A percentile compares a stretch with the other conserved stretches of the same genome.
phyloP scores from a whole-genome alignment of 2,329 filamentous ascomycete species.

The Aureobasidium sp. region DNA sequence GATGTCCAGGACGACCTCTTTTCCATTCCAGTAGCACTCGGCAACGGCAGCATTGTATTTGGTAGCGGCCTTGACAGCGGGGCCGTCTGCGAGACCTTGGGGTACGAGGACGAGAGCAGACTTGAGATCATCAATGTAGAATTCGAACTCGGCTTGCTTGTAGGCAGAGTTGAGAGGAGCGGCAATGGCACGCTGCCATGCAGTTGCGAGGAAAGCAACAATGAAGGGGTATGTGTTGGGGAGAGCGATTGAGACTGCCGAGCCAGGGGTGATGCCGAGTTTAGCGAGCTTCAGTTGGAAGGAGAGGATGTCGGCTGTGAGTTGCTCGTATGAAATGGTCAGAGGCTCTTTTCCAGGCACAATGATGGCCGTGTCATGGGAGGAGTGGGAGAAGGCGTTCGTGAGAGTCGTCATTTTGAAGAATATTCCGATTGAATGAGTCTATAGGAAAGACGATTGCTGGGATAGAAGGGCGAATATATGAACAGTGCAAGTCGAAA shows the following conservation, averaged over 20 bases:
- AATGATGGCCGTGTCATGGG: conserved; percentile 71
- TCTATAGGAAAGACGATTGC: background rate
- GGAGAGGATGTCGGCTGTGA: conserved; percentile 69
- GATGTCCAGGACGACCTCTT: conserved; percentile 78
- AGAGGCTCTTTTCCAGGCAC: conserved; percentile 74
- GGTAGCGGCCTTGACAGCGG: conserved; percentile 79
- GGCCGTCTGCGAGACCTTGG: conserved; percentile 70
- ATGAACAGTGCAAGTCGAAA: background rate
- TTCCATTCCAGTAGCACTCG: conserved; percentile 83
- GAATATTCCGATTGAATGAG: background rate
- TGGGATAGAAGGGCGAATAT: background rate
- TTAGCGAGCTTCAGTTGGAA: conserved; percentile 84
- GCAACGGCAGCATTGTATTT: conserved; percentile 88
- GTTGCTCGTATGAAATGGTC: conserved; percentile 72
- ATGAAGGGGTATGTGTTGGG: conserved; percentile 92
- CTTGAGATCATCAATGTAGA: conserved; percentile 90
- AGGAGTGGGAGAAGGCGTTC: conserved; percentile 60
- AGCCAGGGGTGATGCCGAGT: conserved; percentile 73
- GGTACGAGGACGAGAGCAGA: conserved; percentile 83
- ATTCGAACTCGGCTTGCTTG: conserved; percentile 92
- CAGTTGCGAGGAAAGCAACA: conserved; percentile 82
- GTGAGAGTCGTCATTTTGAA: conserved; percentile 61
- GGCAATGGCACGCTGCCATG: conserved; percentile 86
- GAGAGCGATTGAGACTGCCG: conserved; percentile 84
- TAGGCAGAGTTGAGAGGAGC: conserved; percentile 91